Evolutionary conservation across 306 rosid genomes (phyloP), one percentile per base, ranked within the genome.

Genomic region (Sicyos edulis): DNA sequence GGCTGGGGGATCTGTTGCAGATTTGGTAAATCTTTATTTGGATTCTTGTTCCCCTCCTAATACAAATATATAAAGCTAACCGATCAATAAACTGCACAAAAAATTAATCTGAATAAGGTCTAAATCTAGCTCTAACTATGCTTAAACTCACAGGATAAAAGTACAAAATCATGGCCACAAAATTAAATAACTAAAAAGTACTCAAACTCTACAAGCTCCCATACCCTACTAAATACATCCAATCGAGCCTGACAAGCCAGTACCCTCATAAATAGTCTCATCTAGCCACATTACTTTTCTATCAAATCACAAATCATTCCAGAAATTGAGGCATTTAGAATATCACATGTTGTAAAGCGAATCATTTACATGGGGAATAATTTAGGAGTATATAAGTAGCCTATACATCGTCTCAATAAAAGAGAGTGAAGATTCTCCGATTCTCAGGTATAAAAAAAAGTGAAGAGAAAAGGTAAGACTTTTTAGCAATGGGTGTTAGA

Each of bases 1-100:
- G 99, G 99, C 97, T 54, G 97, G 99, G 19, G 97, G 99, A 74
- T 95, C 99, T 61, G 97, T 95, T 76, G 99, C 99, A 81, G 99
- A 95, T 81, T 87, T 95, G 81, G 99, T 95, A 87, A 75, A 96
- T 84, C 91, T 83, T 13, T 59, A 16, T 47, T 78, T 67, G 63
- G 79, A 81, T 76, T 84, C 76, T 72, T 79, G 37, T 70, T 78
- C 37, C 76, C 42, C 82, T 40, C 75, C 77, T 47, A 29, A 66
- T 78, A 67, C 67, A 57, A n/a, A 78, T 61, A 72, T 65, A 4
- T 77, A 79, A 74, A 69, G 79, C 73, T 34, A 32, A 62, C 62
- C 61, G 10, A 57, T 22, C 34, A 22, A 24, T 57, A 57, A 21
- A 57, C 5, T 59, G 29, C 19, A 49, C n/a, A 49, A 26, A 59